Evolutionary conservation across 352 stramenopile species (phyloP).

Genomic region (Phytophthora fragariaefolia): DNA sequence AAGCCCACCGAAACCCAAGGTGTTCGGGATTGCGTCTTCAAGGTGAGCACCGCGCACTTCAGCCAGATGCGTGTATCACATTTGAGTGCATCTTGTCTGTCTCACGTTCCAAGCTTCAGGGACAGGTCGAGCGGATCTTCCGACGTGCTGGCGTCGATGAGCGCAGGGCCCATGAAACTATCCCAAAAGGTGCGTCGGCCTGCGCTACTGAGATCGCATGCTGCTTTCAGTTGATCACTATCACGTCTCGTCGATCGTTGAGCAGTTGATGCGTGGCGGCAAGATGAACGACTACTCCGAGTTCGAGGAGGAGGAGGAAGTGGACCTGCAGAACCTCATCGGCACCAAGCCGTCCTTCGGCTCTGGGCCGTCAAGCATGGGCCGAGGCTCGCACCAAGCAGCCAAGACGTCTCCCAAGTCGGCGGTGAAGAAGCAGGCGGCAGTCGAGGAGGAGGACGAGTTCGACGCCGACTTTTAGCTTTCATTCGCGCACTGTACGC

Average conservation of each 20-base stretch:
- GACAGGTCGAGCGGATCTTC: conserved; percentile 50
- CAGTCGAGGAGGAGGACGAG: conserved; percentile 42
- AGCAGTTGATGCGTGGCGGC: conserved; percentile 68
- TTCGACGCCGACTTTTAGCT: conserved; percentile 72
- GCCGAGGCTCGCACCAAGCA: conserved; percentile 1
- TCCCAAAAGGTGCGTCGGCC: conserved; percentile 62
- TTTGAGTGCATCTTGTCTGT: conserved; percentile 9
- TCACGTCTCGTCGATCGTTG: conserved; percentile 9
- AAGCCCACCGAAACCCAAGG: conserved; percentile 60
- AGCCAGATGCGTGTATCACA: conserved; percentile 4
- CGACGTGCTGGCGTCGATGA: conserved; percentile 71
- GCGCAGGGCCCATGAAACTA: conserved; percentile 56
- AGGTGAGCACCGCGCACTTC: conserved; percentile 32
- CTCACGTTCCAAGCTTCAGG: conserved; percentile 46
- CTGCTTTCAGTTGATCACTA: not conserved
- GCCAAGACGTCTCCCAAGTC: conserved; percentile 17
- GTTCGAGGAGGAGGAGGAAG: conserved; percentile 82
- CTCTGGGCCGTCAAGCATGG: conserved; percentile 10
- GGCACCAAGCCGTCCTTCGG: conserved; percentile 34
- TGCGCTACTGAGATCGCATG: not conserved
- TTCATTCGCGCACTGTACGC: conserved; percentile 8
- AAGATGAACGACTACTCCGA: conserved; percentile 83
- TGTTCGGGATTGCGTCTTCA: conserved; percentile 57
- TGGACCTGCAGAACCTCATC: conserved; percentile 83
- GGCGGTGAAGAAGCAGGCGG: conserved; percentile 1